These are phyloP conservation scores for Yamadazyma tumulicola DNA, from an alignment of 805 yeast species.

Conservation along the genomic window DNA sequence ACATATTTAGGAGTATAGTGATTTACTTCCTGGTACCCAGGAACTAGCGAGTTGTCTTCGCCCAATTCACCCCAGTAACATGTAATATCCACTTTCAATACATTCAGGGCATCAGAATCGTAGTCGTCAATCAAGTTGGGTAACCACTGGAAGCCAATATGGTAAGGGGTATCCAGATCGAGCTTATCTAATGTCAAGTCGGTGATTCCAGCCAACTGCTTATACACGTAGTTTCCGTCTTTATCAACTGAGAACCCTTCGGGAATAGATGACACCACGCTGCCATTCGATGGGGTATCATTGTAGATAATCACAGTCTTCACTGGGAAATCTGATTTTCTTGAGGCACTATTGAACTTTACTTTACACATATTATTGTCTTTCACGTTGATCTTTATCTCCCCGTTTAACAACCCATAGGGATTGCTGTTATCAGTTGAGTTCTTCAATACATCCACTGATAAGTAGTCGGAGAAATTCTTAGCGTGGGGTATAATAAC, in stretches of 20 bases:
- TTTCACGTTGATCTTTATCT: conserved; percentile 52
- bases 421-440: conserved; percentile 45
- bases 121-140: conserved; percentile 51
- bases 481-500: conserved; percentile 26
- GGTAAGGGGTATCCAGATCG: conserved; percentile 55
- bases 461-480: conserved; percentile 41
- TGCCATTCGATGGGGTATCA: conserved; percentile 17
- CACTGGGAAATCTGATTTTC: conserved; percentile 51
- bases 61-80: conserved; percentile 83
- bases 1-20: conserved; percentile 64
- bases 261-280: conserved; percentile 26
- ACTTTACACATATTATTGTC: conserved; percentile 65
- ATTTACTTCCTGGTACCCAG: conserved; percentile 69
- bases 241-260: conserved; percentile 43
- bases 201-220: conserved; percentile 60
- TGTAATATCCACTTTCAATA: conserved; percentile 53
- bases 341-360: conserved; percentile 43
- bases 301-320: conserved; percentile 53
- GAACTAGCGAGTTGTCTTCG: conserved; percentile 39
- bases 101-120: conserved; percentile 20
- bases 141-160: conserved; percentile 71
- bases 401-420: conserved; percentile 66
- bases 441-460: conserved; percentile 49
- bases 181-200: conserved; percentile 62
- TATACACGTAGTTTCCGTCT: conserved; percentile 46